Base-by-base conservation (phyloP, 306 rosid genomes). In the Dalbergia cochinchinensis region DNA sequence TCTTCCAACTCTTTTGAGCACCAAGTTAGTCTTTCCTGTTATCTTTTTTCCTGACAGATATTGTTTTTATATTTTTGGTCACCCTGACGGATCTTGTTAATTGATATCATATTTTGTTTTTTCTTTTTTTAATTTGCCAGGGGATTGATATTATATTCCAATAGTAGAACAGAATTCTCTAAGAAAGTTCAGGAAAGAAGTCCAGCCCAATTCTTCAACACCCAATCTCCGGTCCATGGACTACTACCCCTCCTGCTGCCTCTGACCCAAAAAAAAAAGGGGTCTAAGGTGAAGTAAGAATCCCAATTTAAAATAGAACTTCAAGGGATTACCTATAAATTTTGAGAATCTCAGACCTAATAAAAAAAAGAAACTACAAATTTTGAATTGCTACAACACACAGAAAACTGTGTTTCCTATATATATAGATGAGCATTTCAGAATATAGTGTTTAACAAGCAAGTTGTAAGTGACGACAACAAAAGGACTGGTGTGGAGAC, bases 391-490 rank as follows among this genome's bases (percentile, higher is more conserved):
- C 8, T 41, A 13, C 31, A 15, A 10, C 0, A 10, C 0, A 5
- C 8, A 59, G 33, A 2, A 19, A 61, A 61, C 59, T 4, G 6
- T 4, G 20, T 60, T 22, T 41, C 55, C 44, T 37, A 37, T 37
- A 26, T 37, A 26, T 61, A 45, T 48, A 9, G 33, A 45, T 6
- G 79, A 45, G 47, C 57, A 31, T 44, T 35, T 59, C 7, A 51
- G 1, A 61, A 45, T 13, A 3, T 13, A 4, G 47, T 61, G 31
- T 26, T 61, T 34, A 26, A 50, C 34, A 44, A 15, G 64, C 71
- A 74, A 59, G 70, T 74, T 81, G 71, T 64, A 58, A 35, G 54
- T 33, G 44, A 47, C 12, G 47, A 42, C 60, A 63, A 16, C 71
- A 75, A 11, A 78, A 47, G 54, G 11, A 69, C 33, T 4, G 22